Conservation (phyloP, 768 basidiomycete genomes). For the Psilocybe azurescens region DNA sequence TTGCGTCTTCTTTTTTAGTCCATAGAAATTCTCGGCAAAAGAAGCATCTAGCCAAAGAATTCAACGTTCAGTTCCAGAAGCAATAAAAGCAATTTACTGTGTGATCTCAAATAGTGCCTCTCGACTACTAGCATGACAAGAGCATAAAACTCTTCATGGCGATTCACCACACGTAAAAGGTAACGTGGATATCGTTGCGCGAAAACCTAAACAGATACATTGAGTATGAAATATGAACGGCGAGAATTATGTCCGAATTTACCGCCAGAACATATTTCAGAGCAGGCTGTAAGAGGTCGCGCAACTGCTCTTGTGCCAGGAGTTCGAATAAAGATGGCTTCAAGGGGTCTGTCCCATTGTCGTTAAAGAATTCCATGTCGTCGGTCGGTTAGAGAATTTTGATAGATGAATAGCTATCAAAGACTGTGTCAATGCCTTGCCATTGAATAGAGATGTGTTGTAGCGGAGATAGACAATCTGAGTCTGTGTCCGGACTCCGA, state of each 20-base stretch:
- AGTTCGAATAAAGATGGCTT: slow-evolving; percentile 91
- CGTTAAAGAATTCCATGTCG: slow-evolving; percentile 83
- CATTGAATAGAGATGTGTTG: neutral
- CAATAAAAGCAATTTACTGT: slow-evolving; percentile 60
- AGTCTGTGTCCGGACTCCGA: neutral
- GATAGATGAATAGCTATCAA: neutral
- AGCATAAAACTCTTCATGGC: slow-evolving; percentile 97
- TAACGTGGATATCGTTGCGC: slow-evolving; percentile 95
- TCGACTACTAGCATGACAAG: slow-evolving; percentile 89
- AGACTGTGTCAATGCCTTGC: neutral
- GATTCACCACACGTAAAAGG: slow-evolving; percentile 87
- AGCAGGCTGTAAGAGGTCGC: slow-evolving; percentile 92
- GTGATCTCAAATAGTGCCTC: slow-evolving; percentile 84
- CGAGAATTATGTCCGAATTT: slow-evolving; percentile 31
- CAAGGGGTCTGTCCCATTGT: slow-evolving; percentile 71
- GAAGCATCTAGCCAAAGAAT: slow-evolving; percentile 72
- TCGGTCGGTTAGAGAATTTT: neutral
- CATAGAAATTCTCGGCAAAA: slow-evolving; percentile 96
- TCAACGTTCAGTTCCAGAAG: neutral
- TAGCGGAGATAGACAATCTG: neutral
- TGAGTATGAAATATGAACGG: neutral
- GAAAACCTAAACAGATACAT: slow-evolving; percentile 66
- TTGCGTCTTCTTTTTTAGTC: slow-evolving; percentile 78
- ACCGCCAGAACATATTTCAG: slow-evolving; percentile 94
- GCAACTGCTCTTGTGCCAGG: slow-evolving; percentile 90